phyloP scores from a whole-genome alignment of 306 rosid species.

The Geum urbanum region DNA sequence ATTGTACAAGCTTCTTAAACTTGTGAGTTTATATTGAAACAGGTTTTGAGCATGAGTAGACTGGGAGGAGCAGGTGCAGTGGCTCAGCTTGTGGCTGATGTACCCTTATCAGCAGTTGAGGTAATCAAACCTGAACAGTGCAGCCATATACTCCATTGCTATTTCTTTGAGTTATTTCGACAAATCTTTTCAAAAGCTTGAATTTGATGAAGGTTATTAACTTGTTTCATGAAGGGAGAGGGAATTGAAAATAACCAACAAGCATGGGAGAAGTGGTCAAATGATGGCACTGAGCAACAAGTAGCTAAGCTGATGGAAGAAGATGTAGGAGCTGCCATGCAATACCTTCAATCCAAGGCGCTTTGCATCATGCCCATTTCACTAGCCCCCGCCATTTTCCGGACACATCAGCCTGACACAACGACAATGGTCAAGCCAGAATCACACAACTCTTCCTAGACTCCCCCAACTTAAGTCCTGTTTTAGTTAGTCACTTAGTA shows the following conservation, averaged over 20 bases:
- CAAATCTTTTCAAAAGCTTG: neutral
- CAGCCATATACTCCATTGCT: neutral
- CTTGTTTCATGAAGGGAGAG: constrained; percentile 44
- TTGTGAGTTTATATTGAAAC: constrained; percentile 16
- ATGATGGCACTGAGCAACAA: constrained; percentile 87
- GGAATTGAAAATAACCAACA: constrained; percentile 56
- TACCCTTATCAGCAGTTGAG: constrained; percentile 68
- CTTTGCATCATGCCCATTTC: constrained; percentile 98
- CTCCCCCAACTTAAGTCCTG: constrained; percentile 13
- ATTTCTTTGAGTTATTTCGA: neutral
- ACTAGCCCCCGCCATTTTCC: constrained; percentile 86
- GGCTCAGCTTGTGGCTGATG: constrained; percentile 98
- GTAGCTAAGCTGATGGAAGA: constrained; percentile 98
- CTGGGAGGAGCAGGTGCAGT: constrained; percentile 96
- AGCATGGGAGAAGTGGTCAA: constrained; percentile 96
- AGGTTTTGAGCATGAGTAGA: constrained; percentile 98
- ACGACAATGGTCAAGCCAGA: constrained; percentile 61
- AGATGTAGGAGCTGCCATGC: constrained; percentile 98
- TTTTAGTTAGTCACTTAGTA: constrained; percentile 13
- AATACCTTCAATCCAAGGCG: constrained; percentile 91
- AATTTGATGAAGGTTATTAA: neutral
- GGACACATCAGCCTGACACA: constrained; percentile 62
- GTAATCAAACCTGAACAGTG: constrained; percentile 20
- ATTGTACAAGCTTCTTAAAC: constrained; percentile 7
- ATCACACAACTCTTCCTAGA: constrained; percentile 63